Percentiles rank a stretch among this genome's conserved stretches.
These are phyloP conservation scores for Sporothrix inflata DNA, from an alignment of 2,329 filamentous ascomycete species.

Conservation along the genomic window DNA sequence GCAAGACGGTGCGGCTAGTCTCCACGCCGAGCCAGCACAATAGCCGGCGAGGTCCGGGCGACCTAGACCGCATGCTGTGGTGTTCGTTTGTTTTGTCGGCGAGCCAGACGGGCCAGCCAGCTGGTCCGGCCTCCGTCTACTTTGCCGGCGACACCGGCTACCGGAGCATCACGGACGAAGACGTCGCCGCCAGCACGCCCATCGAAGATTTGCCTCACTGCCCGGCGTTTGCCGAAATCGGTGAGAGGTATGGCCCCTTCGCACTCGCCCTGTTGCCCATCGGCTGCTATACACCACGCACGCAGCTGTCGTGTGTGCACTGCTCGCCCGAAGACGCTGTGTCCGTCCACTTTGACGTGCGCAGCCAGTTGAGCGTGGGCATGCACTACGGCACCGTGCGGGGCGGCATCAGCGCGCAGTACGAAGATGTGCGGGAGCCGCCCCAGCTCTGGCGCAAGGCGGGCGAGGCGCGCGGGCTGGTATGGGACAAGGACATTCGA, in stretches of 20 bases:
- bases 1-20: slow-evolving; percentile 55
- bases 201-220: slow-evolving; percentile 59
- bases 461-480: slow-evolving; percentile 57
- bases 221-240: slow-evolving; percentile 85
- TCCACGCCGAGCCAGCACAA: slow-evolving; percentile 73
- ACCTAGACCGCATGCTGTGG: slow-evolving; percentile 68
- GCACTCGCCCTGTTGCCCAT: slow-evolving; percentile 92
- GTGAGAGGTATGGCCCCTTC: slow-evolving; percentile 77
- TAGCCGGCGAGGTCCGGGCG: slow-evolving; percentile 59
- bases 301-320: slow-evolving; percentile 77
- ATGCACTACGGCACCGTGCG: slow-evolving; percentile 81
- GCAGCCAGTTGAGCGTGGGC: slow-evolving; percentile 76
- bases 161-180: slow-evolving; percentile 22
- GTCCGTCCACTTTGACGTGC: slow-evolving; percentile 84
- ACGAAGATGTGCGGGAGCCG: slow-evolving; percentile 69
- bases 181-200: slow-evolving; percentile 15
- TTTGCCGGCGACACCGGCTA: slow-evolving; percentile 76
- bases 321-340: slow-evolving; percentile 84
- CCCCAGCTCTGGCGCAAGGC: slow-evolving; percentile 63
- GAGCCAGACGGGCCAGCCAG: too few relatives aligned
- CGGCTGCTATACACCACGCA: slow-evolving; percentile 77
- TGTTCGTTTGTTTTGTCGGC: slow-evolving; percentile 61
- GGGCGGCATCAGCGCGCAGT: slow-evolving; percentile 29
- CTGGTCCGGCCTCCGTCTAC: too few relatives aligned
- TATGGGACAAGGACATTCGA: slow-evolving; percentile 62